phyloP scores from a whole-genome alignment of 108 stramenopile species.

The Skeletonema potamos region DNA sequence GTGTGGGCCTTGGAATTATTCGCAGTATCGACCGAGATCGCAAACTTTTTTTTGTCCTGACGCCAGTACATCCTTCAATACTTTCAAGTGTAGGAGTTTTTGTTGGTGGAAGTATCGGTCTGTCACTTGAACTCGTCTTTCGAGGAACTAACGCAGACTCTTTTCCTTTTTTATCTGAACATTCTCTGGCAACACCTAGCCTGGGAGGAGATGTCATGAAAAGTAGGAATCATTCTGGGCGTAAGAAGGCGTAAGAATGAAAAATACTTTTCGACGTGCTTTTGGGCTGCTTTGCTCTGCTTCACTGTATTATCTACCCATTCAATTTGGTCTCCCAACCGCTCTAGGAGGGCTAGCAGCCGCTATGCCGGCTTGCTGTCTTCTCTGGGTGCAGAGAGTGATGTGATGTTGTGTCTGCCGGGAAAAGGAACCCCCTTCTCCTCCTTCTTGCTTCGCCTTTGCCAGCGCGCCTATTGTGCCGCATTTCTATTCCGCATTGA shows the following conservation, averaged over 20 bases:
- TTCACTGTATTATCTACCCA: too few species aligned
- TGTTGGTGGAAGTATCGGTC: constrained; percentile 51
- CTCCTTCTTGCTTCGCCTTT: too few species aligned
- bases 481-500: too few species aligned
- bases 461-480: too few species aligned
- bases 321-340: too few species aligned
- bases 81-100: constrained; percentile 41
- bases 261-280: too few species aligned
- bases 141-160: constrained; percentile 75
- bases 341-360: too few species aligned
- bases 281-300: too few species aligned
- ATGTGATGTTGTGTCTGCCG: too few species aligned
- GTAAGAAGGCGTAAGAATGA: constrained; percentile 21
- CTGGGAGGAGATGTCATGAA: constrained; percentile 74
- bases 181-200: constrained; percentile 8
- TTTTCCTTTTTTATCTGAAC: constrained; percentile 57
- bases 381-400: too few species aligned
- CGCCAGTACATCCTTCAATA: constrained; percentile 55
- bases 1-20: constrained; percentile 77
- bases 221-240: constrained; percentile 67
- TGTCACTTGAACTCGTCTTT: constrained; percentile 65
- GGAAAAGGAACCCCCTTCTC: too few species aligned
- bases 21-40: constrained; percentile 68
- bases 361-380: too few species aligned
- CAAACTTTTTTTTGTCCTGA: constrained; percentile 66